Percentiles rank a stretch among this genome's conserved stretches.
Conservation (phyloP, 1,284 basidiomycete genomes). For the Pseudozyma pruni region DNA sequence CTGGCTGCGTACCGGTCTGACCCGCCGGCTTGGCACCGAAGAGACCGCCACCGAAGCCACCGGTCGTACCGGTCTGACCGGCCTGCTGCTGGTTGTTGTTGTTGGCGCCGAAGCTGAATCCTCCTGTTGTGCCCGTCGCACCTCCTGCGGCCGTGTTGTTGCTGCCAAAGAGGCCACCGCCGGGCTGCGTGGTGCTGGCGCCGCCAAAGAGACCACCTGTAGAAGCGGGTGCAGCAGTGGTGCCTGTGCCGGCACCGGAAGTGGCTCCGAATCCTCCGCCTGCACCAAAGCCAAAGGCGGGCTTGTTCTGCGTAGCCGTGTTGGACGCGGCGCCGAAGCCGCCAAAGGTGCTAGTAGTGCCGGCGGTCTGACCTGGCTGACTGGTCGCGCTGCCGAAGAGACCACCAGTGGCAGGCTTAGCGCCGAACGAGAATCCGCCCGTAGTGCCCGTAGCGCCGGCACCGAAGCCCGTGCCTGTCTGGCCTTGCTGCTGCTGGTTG, state of each 20-base stretch:
- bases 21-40: conserved; percentile 63
- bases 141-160: conserved; percentile 20
- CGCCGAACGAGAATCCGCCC: conserved; percentile 54
- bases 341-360: conserved; percentile 54
- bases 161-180: conserved; percentile 50
- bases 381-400: conserved; percentile 71
- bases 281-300: conserved; percentile 61
- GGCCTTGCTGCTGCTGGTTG: conserved; percentile 29
- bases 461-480: conserved; percentile 43
- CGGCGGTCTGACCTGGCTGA: conserved; percentile 46
- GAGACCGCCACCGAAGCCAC: conserved; percentile 58
- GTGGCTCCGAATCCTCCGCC: conserved; percentile 45
- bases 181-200: conserved; percentile 50
- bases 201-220: conserved; percentile 69
- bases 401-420: conserved; percentile 65
- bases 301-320: conserved; percentile 53
- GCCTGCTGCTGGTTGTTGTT: conserved; percentile 46
- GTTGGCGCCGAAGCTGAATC: conserved; percentile 50
- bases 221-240: conserved; percentile 53
- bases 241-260: conserved; percentile 36
- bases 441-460: conserved; percentile 37
- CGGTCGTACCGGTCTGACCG: conserved; percentile 40
- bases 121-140: conserved; percentile 35
- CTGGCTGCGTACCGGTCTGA: conserved; percentile 50
- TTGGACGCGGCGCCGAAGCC: conserved; percentile 55